Conservation (phyloP, 2,329 filamentous ascomycete genomes). For the Alternaria brassicicola region DNA sequence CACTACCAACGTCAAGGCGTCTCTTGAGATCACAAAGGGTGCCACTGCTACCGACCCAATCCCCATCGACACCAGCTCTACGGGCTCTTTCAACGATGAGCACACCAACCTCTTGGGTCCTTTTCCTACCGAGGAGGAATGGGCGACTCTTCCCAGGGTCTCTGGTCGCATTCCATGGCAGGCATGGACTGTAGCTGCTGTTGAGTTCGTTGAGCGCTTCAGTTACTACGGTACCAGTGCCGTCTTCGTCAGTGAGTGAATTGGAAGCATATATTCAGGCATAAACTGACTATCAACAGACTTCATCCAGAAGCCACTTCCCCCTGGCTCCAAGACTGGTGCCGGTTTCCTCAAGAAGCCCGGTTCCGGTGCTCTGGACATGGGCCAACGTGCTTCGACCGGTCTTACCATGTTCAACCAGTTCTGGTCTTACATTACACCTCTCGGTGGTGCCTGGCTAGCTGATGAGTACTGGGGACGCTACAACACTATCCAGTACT, state of each 20-base stretch:
- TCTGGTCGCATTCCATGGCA: slow-evolving; percentile 44
- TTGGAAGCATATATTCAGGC: not conserved
- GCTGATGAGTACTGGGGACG: slow-evolving; percentile 67
- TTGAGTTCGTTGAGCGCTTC: slow-evolving; percentile 48
- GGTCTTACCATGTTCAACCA: slow-evolving; percentile 61
- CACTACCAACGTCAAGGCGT: slow-evolving; percentile 34
- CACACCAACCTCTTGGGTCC: slow-evolving; percentile 29
- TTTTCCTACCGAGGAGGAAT: slow-evolving; percentile 46
- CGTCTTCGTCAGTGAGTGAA: slow-evolving; percentile 34
- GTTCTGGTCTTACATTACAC: slow-evolving; percentile 64
- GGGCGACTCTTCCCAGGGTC: slow-evolving; percentile 45
- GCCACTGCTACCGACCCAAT: slow-evolving; percentile 36
- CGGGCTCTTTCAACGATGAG: slow-evolving; percentile 29
- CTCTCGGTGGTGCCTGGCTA: slow-evolving; percentile 63
- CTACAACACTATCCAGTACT: slow-evolving; percentile 64
- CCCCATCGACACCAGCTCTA: slow-evolving; percentile 30
- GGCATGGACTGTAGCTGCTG: slow-evolving; percentile 45
- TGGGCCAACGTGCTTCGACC: slow-evolving; percentile 61
- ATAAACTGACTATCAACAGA: slow-evolving; percentile 28
- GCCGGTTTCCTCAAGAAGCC: slow-evolving; percentile 43
- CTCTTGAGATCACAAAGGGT: slow-evolving; percentile 42
- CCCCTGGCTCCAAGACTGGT: slow-evolving; percentile 42
- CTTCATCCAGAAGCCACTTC: slow-evolving; percentile 46
- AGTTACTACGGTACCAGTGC: slow-evolving; percentile 48
- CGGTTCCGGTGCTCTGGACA: slow-evolving; percentile 57